These are phyloP conservation scores for Plasmopara viticola DNA, from an alignment of 352 stramenopile genomes.

Conservation along the genomic window DNA sequence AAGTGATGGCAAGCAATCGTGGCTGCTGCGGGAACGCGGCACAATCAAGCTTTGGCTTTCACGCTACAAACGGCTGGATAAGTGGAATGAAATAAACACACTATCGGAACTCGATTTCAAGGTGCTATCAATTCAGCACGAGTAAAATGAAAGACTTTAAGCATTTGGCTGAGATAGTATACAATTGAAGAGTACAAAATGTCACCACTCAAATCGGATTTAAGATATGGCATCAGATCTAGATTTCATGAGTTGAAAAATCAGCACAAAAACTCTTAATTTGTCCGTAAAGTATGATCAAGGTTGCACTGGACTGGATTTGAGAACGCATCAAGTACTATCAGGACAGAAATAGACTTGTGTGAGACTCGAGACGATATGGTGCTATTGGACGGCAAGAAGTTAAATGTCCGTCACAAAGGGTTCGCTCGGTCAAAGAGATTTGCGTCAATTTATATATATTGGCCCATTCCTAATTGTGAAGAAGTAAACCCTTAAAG, in stretches of 20 bases:
- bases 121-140: neutral
- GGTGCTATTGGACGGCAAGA: neutral
- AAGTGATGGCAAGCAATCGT: neutral
- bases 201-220: neutral
- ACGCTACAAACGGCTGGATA: neutral
- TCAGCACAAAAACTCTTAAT: neutral
- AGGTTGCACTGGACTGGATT: slow-evolving; percentile 4
- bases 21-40: neutral
- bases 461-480: neutral
- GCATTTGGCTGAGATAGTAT: slow-evolving; percentile 15
- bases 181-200: slow-evolving; percentile 12
- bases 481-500: no score
- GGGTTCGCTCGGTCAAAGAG: neutral
- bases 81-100: slow-evolving; percentile 6
- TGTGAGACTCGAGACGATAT: slow-evolving; percentile 2
- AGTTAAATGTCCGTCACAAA: neutral
- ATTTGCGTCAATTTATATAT: neutral
- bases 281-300: neutral
- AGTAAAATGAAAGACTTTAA: slow-evolving; percentile 14
- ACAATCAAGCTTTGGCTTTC: neutral
- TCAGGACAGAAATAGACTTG: slow-evolving; percentile 8
- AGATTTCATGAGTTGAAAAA: neutral
- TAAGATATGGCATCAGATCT: slow-evolving; percentile 7
- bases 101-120: slow-evolving; percentile 12
- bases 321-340: slow-evolving; percentile 6